These are phyloP conservation scores for Beta vulgaris DNA, from an alignment of 148 eudicot genomes.

Conservation along the genomic window DNA sequence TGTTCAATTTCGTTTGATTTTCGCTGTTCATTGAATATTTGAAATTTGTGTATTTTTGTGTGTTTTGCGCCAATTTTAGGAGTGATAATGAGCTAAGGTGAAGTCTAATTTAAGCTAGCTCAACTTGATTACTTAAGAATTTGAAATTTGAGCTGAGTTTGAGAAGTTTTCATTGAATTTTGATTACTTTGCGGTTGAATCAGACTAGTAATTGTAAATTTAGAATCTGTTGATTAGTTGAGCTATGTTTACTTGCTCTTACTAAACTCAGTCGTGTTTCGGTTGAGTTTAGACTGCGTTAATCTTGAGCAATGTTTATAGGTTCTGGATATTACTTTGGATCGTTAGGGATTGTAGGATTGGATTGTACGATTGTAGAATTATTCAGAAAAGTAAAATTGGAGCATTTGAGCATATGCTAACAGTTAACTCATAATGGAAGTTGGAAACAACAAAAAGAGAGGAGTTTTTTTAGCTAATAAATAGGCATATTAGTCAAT, in stretches of 20 bases:
- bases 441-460: too few species aligned
- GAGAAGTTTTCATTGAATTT: neutral
- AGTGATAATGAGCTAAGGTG: neutral
- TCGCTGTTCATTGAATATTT: neutral
- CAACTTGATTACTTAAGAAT: neutral
- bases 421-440: too few species aligned
- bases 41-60: neutral
- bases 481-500: too few species aligned
- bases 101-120: neutral
- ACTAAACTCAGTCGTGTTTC: neutral
- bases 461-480: too few species aligned
- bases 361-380: too few species aligned
- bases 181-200: neutral
- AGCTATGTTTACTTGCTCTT: neutral
- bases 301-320: neutral
- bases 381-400: too few species aligned
- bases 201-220: neutral
- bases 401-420: too few species aligned
- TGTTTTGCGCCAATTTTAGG: neutral
- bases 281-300: neutral
- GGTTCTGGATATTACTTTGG: too few species aligned
- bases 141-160: neutral
- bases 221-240: neutral
- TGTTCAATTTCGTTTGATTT: neutral
- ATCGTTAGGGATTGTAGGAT: too few species aligned